Conservation (phyloP, 768 basidiomycete genomes). For the Kwoniella shandongensis region DNA sequence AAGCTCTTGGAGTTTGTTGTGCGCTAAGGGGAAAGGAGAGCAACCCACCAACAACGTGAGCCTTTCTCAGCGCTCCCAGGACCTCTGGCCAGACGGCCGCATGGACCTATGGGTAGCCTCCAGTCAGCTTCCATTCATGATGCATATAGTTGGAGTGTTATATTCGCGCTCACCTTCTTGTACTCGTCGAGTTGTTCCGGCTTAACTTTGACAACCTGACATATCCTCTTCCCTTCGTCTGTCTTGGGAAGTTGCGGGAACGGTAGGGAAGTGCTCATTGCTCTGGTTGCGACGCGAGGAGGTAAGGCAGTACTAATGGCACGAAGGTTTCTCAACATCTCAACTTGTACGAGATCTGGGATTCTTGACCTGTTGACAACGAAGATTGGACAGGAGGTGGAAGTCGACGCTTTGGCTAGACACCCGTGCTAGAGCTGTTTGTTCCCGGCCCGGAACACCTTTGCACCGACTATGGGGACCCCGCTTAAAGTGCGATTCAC, state of each 20-base stretch:
- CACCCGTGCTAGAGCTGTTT: too few relatives aligned
- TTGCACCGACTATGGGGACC: too few relatives aligned
- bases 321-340: not conserved
- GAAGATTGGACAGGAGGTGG: too few relatives aligned
- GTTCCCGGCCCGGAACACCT: too few relatives aligned
- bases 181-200: conserved; percentile 54
- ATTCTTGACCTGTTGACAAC: too few relatives aligned
- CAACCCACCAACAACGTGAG: conserved; percentile 60
- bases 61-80: conserved; percentile 63
- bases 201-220: conserved; percentile 69
- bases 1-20: too few relatives aligned
- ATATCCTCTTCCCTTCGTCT: conserved; percentile 59
- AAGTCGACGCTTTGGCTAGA: too few relatives aligned
- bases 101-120: conserved; percentile 54
- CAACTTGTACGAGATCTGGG: not conserved
- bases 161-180: conserved; percentile 44
- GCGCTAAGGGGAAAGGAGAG: not conserved
- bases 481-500: too few relatives aligned
- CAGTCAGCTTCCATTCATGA: not conserved
- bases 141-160: not conserved
- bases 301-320: not conserved
- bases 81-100: conserved; percentile 69
- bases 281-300: not conserved
- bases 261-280: conserved; percentile 18
- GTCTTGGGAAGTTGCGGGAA: conserved; percentile 47